These are phyloP conservation scores for Pseudogymnoascus sp. DNA, from an alignment of 2,329 filamentous ascomycete genomes.

Conservation along the genomic window DNA sequence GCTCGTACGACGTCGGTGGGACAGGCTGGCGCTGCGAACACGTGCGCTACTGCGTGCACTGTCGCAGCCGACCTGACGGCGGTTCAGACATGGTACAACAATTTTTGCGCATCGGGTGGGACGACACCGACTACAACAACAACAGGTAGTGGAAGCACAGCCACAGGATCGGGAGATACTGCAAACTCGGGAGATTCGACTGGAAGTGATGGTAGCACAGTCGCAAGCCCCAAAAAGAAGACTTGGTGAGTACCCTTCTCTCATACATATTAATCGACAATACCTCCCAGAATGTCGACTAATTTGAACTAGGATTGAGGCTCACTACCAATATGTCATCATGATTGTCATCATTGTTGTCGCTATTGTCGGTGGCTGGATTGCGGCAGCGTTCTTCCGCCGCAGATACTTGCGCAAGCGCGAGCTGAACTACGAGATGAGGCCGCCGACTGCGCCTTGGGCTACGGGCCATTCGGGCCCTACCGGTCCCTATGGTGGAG, in stretches of 20 bases:
- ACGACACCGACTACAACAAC: slow-evolving; percentile 12
- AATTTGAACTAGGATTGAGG: slow-evolving; percentile 47
- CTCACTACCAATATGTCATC: slow-evolving; percentile 73
- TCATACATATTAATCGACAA: not conserved
- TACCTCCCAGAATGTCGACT: not conserved
- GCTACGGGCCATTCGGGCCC: slow-evolving; percentile 10
- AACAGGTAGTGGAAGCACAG: not conserved
- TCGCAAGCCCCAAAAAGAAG: not conserved
- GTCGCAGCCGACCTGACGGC: slow-evolving; percentile 41
- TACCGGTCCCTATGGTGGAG: not conserved
- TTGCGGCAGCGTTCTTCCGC: slow-evolving; percentile 63
- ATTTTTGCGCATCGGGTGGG: slow-evolving; percentile 50
- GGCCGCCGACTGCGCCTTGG: slow-evolving; percentile 29
- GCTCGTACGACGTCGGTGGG: slow-evolving; percentile 17
- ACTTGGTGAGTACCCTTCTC: not conserved
- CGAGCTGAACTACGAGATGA: slow-evolving; percentile 41
- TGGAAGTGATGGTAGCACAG: not conserved
- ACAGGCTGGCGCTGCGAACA: not conserved
- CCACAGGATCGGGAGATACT: not conserved
- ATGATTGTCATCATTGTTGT: slow-evolving; percentile 71
- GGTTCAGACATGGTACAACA: slow-evolving; percentile 64
- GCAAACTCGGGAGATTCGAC: not conserved
- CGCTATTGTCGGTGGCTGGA: slow-evolving; percentile 59
- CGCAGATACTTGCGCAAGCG: slow-evolving; percentile 65
- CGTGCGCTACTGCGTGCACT: not conserved